A percentile compares a stretch with the other conserved stretches of the same genome.
Conservation (phyloP, 179 eudicot species). For the Spinacia oleracea region DNA sequence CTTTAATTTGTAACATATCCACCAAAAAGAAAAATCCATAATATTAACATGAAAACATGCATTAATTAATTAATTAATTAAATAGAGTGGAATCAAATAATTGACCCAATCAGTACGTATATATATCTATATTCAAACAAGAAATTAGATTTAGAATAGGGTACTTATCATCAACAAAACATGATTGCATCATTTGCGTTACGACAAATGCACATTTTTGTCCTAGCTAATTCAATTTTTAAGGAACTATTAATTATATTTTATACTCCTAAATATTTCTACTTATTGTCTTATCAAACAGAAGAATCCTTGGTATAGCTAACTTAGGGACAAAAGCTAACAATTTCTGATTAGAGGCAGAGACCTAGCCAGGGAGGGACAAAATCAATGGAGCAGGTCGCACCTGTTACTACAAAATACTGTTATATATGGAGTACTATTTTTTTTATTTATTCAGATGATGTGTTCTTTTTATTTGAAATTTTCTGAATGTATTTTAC, state of each 20-base stretch:
- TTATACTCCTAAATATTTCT: neutral
- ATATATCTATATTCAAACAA: constrained; percentile 8
- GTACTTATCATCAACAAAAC: constrained; percentile 5
- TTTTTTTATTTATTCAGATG: too few relatives aligned
- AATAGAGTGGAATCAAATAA: neutral
- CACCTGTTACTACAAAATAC: neutral
- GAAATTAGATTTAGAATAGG: neutral
- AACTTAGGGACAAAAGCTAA: constrained; percentile 22
- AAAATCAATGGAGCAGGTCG: constrained; percentile 22
- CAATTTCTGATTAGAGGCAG: constrained; percentile 23
- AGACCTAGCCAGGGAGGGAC: constrained; percentile 13
- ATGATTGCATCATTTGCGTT: constrained; percentile 19
- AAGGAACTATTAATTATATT: neutral
- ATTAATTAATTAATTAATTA: neutral
- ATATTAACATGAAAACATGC: neutral
- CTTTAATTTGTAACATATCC: neutral
- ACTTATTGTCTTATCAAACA: constrained; percentile 33
- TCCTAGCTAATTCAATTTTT: neutral
- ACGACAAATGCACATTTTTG: constrained; percentile 25
- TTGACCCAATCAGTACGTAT: constrained; percentile 23
- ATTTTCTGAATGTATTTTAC: too few relatives aligned
- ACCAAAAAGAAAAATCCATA: neutral
- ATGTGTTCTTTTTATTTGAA: too few relatives aligned
- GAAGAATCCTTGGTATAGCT: constrained; percentile 7
- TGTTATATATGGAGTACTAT: too few relatives aligned